phyloP scores from a whole-genome alignment of 1,284 basidiomycete genomes.

The Gymnopus androsaceus region DNA sequence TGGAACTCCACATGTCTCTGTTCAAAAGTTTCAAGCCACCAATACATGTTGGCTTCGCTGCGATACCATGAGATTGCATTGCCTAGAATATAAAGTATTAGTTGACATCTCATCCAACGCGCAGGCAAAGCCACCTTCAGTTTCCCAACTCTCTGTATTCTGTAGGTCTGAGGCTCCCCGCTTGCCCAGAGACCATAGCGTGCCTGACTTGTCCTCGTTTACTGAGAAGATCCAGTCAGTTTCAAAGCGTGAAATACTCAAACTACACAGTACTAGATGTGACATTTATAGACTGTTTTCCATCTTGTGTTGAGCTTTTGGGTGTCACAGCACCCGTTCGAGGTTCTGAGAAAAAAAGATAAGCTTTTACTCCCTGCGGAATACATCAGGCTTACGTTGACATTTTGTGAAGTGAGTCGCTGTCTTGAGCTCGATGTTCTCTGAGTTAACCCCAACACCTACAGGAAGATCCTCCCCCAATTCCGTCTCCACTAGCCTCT shows the following conservation, averaged over 20 bases:
- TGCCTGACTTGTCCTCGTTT: neutral
- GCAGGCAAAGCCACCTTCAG: neutral
- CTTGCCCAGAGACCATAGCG: neutral
- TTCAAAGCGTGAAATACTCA: neutral
- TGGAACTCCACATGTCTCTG: slow-evolving; percentile 23
- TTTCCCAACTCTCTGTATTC: neutral
- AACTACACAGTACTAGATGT: neutral
- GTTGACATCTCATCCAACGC: neutral
- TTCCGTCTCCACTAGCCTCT: neutral
- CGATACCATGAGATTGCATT: slow-evolving; percentile 30
- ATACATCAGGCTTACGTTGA: neutral
- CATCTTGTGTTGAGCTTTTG: neutral
- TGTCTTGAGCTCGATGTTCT: neutral
- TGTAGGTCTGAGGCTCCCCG: neutral
- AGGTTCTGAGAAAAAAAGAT: neutral
- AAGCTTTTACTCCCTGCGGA: neutral
- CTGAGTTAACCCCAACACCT: neutral
- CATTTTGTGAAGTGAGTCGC: neutral
- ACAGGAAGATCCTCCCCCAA: neutral
- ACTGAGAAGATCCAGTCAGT: neutral
- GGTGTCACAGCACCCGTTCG: neutral
- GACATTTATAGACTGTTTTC: neutral
- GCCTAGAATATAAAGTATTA: slow-evolving; percentile 21
- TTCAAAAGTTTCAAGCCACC: slow-evolving; percentile 29
- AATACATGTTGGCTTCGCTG: slow-evolving; percentile 29